Base-by-base conservation (phyloP, 768 basidiomycete genomes). In the Termitomyces sp. region DNA sequence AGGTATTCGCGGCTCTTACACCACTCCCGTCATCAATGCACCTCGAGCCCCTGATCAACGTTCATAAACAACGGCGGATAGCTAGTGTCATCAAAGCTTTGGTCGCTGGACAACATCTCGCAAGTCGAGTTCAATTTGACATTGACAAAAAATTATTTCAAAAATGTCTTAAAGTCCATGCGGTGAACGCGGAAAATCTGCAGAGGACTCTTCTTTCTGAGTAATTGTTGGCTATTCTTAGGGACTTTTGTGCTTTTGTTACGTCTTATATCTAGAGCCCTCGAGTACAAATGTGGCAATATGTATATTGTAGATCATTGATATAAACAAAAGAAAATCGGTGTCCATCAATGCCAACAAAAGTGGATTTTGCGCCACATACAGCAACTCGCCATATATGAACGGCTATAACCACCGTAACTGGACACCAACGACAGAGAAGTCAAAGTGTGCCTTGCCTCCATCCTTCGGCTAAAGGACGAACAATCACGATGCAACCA, bases 21-120 rank as follows among this genome's bases (percentile, higher is more conserved):
- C 82, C 87, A 8, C 83, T 94, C 4, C 92, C 92, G 0, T 69
- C 84, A 1, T 82, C 83, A n/a, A 91, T 93, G 79, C 84, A 87
- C 63, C 82, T 94, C 34, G 91, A 94, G 67, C 91, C 92, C 4
- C 73, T 94, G 60, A 91, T 94, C 75, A 94, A 93, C 69, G 88
- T 94, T 6, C 91, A 94, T 73, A 94, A 94, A 73, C 92, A 94
- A 70, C 85, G 92, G 40, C 75, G 88, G 65, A 89, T 92, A 56
- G 91, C 92, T 10, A 83, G 82, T 15, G 87, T 91, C 46, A 90
- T 94, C 76, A 92, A 92, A 71, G 81, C 84, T 7, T 75, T 94
- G 58, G 90, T 94, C 8, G 86, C 88, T 10, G 90, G 91, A 2
- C 92, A 94, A 69, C 92, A 94, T 67, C 82, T 92, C 10, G 89